Evolutionary conservation across 352 stramenopile species (phyloP), one percentile per base, ranked within the genome.

Genomic region (Phytophthora sp.): DNA sequence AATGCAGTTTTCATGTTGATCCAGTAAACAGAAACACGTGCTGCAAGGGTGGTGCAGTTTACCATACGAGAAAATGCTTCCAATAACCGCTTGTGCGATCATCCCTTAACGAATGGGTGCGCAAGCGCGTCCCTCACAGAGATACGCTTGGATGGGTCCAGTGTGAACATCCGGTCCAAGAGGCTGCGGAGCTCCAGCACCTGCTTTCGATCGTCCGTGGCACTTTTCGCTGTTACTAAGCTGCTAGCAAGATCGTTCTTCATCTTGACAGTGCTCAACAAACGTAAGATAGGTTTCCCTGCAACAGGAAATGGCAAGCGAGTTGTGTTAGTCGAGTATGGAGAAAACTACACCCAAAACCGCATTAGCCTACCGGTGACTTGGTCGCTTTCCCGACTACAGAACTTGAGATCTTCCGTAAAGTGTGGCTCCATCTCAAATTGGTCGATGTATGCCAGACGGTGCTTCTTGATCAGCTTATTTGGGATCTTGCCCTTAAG

Each of bases 401-500:
- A 89, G 38, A 94, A 96, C 53, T 91, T 93, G 45, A 91, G 73
- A 42, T 93, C 86, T 74, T 94, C 88, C 0, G 86, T 92, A 69
- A 96, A 96, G 41, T 96, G 88, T 16, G 88, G 88, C 55, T 96
- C 88, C 80, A 90, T 94, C 55, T 86, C 70, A 42, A 96, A 88
- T 57, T 91, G 84, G 15, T 94, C 88, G 9, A 94, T 73, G 53
- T 93, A 94, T 12, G 79, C 75, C 60, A 79, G 66, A 11, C 88
- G 86, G 44, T 96, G 88, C 27, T 85, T 90, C 69, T 91, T 90
- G 58, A 96, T 89, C 41, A 94, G 66, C 66, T 96, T 96, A 61
- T 90, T 90, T 7, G 88, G 85, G 21, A 94, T 76, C 55, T 93
- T 93, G 20, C 88, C 86, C 79, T 99, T 97, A 27, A 98, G 57